Evolutionary conservation across 1,139 yeast species (phyloP).

Genomic region (Eremothecium coryli): DNA sequence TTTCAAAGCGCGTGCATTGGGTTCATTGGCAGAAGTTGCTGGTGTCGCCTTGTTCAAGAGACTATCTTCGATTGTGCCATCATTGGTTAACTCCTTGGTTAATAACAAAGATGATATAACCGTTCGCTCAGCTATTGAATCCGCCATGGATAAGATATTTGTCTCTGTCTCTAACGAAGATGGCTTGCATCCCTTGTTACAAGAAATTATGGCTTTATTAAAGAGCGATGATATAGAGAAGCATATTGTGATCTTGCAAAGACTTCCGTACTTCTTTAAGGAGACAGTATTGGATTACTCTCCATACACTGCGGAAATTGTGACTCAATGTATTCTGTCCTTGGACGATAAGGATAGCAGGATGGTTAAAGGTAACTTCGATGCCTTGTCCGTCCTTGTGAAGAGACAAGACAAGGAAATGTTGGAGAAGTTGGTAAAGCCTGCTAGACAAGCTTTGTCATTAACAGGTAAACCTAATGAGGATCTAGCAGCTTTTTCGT

Average conservation of each 20-base stretch:
- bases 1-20: conserved; percentile 78
- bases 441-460: conserved; percentile 65
- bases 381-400: conserved; percentile 55
- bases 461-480: conserved; percentile 51
- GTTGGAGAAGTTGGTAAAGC: conserved; percentile 66
- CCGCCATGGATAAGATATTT: conserved; percentile 58
- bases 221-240: conserved; percentile 65
- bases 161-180: conserved; percentile 68
- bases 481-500: conserved; percentile 64
- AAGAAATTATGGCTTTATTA: conserved; percentile 65
- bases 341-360: conserved; percentile 61
- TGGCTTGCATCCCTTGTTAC: conserved; percentile 78
- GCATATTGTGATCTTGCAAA: conserved; percentile 58
- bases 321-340: conserved; percentile 58
- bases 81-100: conserved; percentile 57
- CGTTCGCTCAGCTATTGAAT: conserved; percentile 36
- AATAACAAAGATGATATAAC: conserved; percentile 32
- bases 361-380: conserved; percentile 63
- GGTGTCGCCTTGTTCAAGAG: conserved; percentile 74
- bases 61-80: conserved; percentile 58
- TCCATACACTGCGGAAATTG: conserved; percentile 66
- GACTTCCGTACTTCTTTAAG: conserved; percentile 64
- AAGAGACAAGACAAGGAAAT: conserved; percentile 66
- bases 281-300: conserved; percentile 62
- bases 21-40: conserved; percentile 85